phyloP scores from a whole-genome alignment of 2,329 filamentous ascomycete species.

The Botrytis elliptica region DNA sequence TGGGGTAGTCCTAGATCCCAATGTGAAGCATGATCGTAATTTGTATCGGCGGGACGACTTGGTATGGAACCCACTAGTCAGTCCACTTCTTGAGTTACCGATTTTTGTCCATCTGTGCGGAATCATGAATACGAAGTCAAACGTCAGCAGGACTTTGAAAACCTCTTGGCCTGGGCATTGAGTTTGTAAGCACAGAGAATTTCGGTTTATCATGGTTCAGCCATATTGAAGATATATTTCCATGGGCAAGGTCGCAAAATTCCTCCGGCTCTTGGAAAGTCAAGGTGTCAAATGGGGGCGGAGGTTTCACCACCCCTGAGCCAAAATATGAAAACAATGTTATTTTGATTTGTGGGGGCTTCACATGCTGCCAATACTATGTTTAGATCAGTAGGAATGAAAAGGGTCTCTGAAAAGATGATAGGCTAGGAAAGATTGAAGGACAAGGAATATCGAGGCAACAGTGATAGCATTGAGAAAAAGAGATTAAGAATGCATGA shows the following conservation, averaged over 20 bases:
- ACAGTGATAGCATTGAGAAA: conserved; percentile 6
- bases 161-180: no score
- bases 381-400: conserved; percentile 8
- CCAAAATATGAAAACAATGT: not conserved
- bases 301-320: conserved; percentile 15
- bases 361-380: conserved; percentile 6
- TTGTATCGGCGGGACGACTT: not conserved
- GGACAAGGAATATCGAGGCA: not conserved
- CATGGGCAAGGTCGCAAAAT: not conserved
- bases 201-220: not conserved
- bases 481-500: conserved; percentile 18
- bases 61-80: not conserved
- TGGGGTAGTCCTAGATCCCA: not conserved
- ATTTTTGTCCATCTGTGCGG: conserved; percentile 8
- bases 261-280: not conserved
- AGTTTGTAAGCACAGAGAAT: not conserved
- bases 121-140: conserved; percentile 4
- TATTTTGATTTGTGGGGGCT: conserved; percentile 6
- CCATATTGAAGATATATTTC: not conserved
- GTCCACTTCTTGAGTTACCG: not conserved
- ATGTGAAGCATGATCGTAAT: not conserved
- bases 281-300: not conserved
- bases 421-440: not conserved
- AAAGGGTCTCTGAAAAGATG: not conserved
- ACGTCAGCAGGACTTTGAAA: not conserved